Conservation (phyloP, 2,329 filamentous ascomycete species). For the Aspergillaceae sp. region DNA sequence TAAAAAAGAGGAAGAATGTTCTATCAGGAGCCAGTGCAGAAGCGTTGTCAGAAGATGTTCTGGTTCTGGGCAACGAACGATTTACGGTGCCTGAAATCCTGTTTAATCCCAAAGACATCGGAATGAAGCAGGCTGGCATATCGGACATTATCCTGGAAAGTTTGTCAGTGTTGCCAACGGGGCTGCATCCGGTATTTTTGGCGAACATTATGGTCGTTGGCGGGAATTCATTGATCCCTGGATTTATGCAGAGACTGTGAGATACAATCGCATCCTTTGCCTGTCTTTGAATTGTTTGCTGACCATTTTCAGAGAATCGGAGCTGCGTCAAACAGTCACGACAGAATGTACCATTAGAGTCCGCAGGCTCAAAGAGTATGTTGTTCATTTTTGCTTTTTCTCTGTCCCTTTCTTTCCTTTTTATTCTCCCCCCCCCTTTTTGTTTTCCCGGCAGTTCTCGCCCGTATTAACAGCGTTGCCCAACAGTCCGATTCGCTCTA, state of each 20-base stretch:
- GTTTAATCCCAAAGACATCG: slow-evolving; percentile 78
- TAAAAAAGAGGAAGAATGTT: slow-evolving; percentile 42
- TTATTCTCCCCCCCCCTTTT: too few species aligned
- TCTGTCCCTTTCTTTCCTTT: not conserved
- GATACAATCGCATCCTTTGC: slow-evolving; percentile 8
- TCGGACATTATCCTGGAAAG: slow-evolving; percentile 76
- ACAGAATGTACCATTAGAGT: slow-evolving; percentile 72
- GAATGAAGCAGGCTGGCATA: slow-evolving; percentile 73
- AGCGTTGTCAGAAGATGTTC: slow-evolving; percentile 60
- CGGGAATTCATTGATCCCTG: slow-evolving; percentile 69
- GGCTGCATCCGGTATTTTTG: slow-evolving; percentile 72
- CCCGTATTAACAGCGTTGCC: slow-evolving; percentile 4
- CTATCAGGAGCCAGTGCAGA: slow-evolving; percentile 39
- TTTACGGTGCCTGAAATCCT: slow-evolving; percentile 85
- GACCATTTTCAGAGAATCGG: slow-evolving; percentile 44
- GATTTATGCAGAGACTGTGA: slow-evolving; percentile 69
- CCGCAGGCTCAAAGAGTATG: slow-evolving; percentile 55
- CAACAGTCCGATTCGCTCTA: slow-evolving; percentile 60
- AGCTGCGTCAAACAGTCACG: slow-evolving; percentile 62
- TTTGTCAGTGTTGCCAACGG: slow-evolving; percentile 64
- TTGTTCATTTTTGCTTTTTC: slow-evolving; percentile 8
- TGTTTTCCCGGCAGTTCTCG: too few species aligned
- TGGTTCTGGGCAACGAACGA: slow-evolving; percentile 84
- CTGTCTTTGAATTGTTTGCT: slow-evolving; percentile 6
- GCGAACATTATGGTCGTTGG: slow-evolving; percentile 85